These are phyloP conservation scores for Globisporangium mamillatum DNA, from an alignment of 352 stramenopile species.

Conservation along the genomic window DNA sequence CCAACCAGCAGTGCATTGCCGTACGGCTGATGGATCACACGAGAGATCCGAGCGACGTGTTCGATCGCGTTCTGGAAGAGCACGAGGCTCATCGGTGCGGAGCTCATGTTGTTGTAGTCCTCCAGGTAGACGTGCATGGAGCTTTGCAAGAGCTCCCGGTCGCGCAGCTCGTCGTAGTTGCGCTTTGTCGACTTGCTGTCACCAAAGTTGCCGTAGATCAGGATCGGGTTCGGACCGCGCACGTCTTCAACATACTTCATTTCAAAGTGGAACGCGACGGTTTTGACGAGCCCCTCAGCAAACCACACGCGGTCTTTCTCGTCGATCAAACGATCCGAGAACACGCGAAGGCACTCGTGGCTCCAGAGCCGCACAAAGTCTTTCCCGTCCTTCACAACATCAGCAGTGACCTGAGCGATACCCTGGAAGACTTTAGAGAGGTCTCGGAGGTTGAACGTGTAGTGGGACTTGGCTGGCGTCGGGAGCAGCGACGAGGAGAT, in stretches of 20 bases:
- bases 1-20: slow-evolving; percentile 93
- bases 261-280: slow-evolving; percentile 77
- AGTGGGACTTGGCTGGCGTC: slow-evolving; percentile 93
- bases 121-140: slow-evolving; percentile 92
- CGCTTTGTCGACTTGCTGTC: slow-evolving; percentile 62
- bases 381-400: slow-evolving; percentile 81
- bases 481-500: slow-evolving; percentile 89
- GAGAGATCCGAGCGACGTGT: slow-evolving; percentile 91
- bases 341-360: slow-evolving; percentile 91
- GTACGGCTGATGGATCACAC: slow-evolving; percentile 91
- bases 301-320: slow-evolving; percentile 89
- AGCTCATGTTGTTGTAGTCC: slow-evolving; percentile 95
- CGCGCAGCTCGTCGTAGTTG: slow-evolving; percentile 87
- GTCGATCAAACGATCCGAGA: slow-evolving; percentile 91
- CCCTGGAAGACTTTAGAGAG: slow-evolving; percentile 93
- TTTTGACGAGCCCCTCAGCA: slow-evolving; percentile 53
- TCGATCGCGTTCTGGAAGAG: slow-evolving; percentile 95
- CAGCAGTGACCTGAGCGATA: slow-evolving; percentile 77
- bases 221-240: slow-evolving; percentile 49
- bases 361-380: slow-evolving; percentile 89
- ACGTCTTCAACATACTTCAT: slow-evolving; percentile 71
- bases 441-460: slow-evolving; percentile 94
- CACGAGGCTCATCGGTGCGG: slow-evolving; percentile 92
- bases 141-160: slow-evolving; percentile 72
- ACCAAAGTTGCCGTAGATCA: slow-evolving; percentile 92